Conservation (phyloP, 371 early-diverging fungal genomes). For the Fennellomyces sp. region DNA sequence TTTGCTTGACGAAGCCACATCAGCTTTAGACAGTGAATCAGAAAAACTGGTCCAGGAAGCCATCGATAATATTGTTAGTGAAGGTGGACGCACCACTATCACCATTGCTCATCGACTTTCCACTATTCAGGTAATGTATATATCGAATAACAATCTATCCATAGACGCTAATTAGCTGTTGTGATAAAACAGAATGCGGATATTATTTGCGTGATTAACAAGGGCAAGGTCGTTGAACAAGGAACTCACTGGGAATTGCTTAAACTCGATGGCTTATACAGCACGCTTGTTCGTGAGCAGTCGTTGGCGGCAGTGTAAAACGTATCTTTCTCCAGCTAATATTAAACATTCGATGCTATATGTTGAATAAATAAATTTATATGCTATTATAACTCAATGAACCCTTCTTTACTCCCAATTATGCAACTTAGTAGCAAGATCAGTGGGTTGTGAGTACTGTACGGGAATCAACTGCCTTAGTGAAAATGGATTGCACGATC, state of each 20-base stretch:
- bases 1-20: slow-evolving; percentile 95
- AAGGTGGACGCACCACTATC: slow-evolving; percentile 60
- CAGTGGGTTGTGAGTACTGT: too few species aligned
- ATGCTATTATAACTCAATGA: too few species aligned
- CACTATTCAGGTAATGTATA: slow-evolving; percentile 58
- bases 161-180: slow-evolving; percentile 56
- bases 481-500: too few species aligned
- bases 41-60: slow-evolving; percentile 90
- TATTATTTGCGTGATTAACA: slow-evolving; percentile 72
- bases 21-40: slow-evolving; percentile 85
- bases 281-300: slow-evolving; percentile 42
- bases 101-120: slow-evolving; percentile 74
- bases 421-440: too few species aligned
- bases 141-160: slow-evolving; percentile 59
- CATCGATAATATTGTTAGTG: slow-evolving; percentile 67
- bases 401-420: too few species aligned
- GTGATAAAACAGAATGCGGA: slow-evolving; percentile 74
- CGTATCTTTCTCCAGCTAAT: too few species aligned
- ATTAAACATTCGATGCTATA: too few species aligned
- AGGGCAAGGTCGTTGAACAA: slow-evolving; percentile 66
- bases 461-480: too few species aligned
- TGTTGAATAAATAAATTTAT: too few species aligned
- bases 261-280: slow-evolving; percentile 44
- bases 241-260: slow-evolving; percentile 68
- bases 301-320: too few species aligned